These are phyloP conservation scores for Starmera dryadoides DNA, from an alignment of 805 yeast genomes.

Conservation along the genomic window DNA sequence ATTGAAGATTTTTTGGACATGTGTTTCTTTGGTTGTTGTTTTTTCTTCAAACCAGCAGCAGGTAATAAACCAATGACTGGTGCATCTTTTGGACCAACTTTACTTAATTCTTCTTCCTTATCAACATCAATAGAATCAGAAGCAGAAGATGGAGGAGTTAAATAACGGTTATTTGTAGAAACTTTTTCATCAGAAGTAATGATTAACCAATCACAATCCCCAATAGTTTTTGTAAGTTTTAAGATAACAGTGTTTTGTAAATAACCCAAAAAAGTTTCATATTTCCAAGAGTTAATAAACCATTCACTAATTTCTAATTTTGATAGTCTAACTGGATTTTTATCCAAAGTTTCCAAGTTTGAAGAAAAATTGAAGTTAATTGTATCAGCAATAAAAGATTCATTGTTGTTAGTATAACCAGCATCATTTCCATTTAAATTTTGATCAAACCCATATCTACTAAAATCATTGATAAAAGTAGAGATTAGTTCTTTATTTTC, in stretches of 20 bases:
- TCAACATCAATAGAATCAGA: slow-evolving; percentile 10
- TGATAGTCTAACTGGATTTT: slow-evolving; percentile 25
- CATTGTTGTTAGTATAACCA: slow-evolving; percentile 12
- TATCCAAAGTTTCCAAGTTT: slow-evolving; percentile 15
- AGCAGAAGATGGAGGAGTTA: slow-evolving; percentile 19
- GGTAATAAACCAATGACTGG: not conserved
- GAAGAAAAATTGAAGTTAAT: slow-evolving; percentile 23
- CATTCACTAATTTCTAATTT: slow-evolving; percentile 30
- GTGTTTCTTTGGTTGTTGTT: no score
- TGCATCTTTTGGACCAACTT: not conserved
- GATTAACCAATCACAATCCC: slow-evolving; percentile 32
- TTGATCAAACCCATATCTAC: slow-evolving; percentile 18
- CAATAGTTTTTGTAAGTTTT: slow-evolving; percentile 28
- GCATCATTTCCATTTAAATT: slow-evolving; percentile 2
- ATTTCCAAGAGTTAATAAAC: slow-evolving; percentile 33
- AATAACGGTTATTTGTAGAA: slow-evolving; percentile 18
- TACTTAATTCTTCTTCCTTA: slow-evolving; percentile 10
- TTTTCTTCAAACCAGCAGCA: no score
- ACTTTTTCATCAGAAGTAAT: slow-evolving; percentile 25
- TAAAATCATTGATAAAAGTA: slow-evolving; percentile 19
- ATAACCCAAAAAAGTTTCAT: slow-evolving; percentile 28
- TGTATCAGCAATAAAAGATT: slow-evolving; percentile 20
- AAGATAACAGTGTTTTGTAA: slow-evolving; percentile 27
- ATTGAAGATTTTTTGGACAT: not conserved
- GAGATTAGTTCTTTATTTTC: slow-evolving; percentile 18